Base-by-base conservation (phyloP, 2,329 filamentous ascomycete species). In the Aspergillus fructus region DNA sequence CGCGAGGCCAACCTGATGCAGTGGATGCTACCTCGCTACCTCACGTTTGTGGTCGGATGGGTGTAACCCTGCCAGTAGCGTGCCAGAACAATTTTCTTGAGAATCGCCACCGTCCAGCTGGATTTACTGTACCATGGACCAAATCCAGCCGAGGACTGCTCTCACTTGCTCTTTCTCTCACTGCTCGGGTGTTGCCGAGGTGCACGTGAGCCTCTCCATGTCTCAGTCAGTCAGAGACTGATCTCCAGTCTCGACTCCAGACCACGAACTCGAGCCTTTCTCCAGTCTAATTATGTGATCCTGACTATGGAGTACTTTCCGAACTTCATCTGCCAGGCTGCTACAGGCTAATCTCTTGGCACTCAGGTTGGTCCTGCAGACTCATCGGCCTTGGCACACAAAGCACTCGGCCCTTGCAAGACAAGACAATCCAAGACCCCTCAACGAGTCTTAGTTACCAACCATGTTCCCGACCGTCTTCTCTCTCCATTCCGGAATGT, bases 21-120 rank as follows among this genome's bases (percentile, higher is more conserved):
- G 41, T 43, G 41, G 23, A 46, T 46, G 43, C 13, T n/a, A 46
- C 43, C 43, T 30, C 23, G 12, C 23, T 46, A 17, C 17, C 9
- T 30, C 11, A 30, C 8, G 8, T 30, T 30, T 30, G 27, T 30
- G 27, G 27, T 9, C 27, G 2, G 19, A 19, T 11, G 17, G 30
- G 37, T 49, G 46, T 49, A 49, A 49, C 46, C 46, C 27, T 49
- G 33, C 33, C 46, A 49, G 37, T 49, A 34, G 12, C 46, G n/a
- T 46, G 43, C 13, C 21, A 12, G 8, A 30, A 9, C 27, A n/a
- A 17, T 5, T n/a, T 6, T 23, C 43, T 37, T 37, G 15, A 37
- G 12, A 37, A 37, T 37, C 12, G 12, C 34, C 15, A 37, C 34
- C 34, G 15, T 30, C 9, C 27, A 30, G 27, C 27, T 30, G 27